Conservation (phyloP, 2,329 filamentous ascomycete species). For the Aureobasidium melanogenum region DNA sequence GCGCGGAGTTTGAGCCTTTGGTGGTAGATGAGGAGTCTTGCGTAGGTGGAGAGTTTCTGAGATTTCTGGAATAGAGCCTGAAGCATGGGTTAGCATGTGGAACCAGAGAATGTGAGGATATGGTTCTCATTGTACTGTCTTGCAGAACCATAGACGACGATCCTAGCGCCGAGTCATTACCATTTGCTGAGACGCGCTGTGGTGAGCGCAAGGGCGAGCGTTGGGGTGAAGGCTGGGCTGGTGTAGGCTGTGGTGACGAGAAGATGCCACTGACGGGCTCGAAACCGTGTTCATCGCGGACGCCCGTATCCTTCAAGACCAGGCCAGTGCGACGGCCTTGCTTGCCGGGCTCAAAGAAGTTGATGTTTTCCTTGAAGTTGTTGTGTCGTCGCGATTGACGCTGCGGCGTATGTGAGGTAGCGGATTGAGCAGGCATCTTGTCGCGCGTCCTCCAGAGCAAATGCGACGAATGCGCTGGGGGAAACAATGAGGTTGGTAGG, state of each 20-base stretch:
- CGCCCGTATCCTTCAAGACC: slow-evolving; percentile 65
- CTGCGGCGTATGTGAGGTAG: slow-evolving; percentile 12
- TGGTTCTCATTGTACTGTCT: slow-evolving; percentile 42
- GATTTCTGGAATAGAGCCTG: slow-evolving; percentile 44
- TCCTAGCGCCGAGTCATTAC: slow-evolving; percentile 36
- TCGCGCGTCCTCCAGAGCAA: not conserved
- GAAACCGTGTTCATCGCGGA: slow-evolving; percentile 85
- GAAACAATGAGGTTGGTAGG: not conserved
- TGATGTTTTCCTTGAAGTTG: slow-evolving; percentile 15
- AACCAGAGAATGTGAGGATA: not conserved
- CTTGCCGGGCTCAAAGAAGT: slow-evolving; percentile 16
- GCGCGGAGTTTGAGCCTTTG: slow-evolving; percentile 50
- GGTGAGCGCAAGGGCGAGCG: slow-evolving; percentile 16
- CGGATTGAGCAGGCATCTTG: slow-evolving; percentile 2
- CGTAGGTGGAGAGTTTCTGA: slow-evolving; percentile 32
- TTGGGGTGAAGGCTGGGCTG: slow-evolving; percentile 20
- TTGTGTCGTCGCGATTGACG: slow-evolving; percentile 13
- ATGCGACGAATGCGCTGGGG: not conserved
- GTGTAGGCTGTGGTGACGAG: slow-evolving; percentile 67
- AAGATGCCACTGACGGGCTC: slow-evolving; percentile 81
- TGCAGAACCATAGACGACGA: slow-evolving; percentile 49
- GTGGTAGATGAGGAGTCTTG: slow-evolving; percentile 39
- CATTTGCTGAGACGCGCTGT: slow-evolving; percentile 18
- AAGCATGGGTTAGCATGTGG: not conserved
- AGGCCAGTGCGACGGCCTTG: slow-evolving; percentile 75